Evolutionary conservation across 208 protist species (phyloP), one percentile per base, ranked within the genome.

Genomic region (Trypanosomatidae sp.): DNA sequence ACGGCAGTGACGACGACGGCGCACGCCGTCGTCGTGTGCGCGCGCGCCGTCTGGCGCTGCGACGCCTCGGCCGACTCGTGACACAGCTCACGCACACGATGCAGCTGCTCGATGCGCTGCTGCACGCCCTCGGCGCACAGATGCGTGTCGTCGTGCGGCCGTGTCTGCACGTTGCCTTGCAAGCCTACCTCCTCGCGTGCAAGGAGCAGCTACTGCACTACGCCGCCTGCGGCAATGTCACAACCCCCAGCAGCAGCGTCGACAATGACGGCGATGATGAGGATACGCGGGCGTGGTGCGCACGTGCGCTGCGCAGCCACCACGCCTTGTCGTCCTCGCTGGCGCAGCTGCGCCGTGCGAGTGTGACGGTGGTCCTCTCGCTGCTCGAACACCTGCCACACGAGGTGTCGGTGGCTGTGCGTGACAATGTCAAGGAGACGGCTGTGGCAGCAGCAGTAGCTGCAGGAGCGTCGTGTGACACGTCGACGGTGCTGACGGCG

Each of bases 311-410:
- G 18, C 42, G 42, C 23, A 64, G 49, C 22, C 64, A 56, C 38
- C 26, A 49, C n/a, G n/a, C n/a, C 8, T 28, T 92, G 8, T 74
- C 75, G 26, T 43, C 64, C 16, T 35, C 66, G 15, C 30, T 83
- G n/a, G 47, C 66, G 30, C 43, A 68, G 37, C 51, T 88, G 20
- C 77, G 83, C 37, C 71, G 73, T 18, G 43, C 44, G 22, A 43
- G 75, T 28, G 33, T 77, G 16, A 40, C 45, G 4, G 58, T 86
- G 27, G 72, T 84, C 25, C 60, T 66, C 20, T 53, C 66, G 35
- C 50, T 92, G n/a, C 78, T 63, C 24, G 83, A 92, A 56, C 75
- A 87, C 43, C 88, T 92, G 51, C 83, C 83, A 1, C 63, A 52
- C 30, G 68, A 87, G 28, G 48, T 68, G 24, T 80, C 85, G 62